Evolutionary conservation across 2,329 filamentous ascomycete genomes (phyloP).

Genomic region (Tolypocladium ophioglossoides): DNA sequence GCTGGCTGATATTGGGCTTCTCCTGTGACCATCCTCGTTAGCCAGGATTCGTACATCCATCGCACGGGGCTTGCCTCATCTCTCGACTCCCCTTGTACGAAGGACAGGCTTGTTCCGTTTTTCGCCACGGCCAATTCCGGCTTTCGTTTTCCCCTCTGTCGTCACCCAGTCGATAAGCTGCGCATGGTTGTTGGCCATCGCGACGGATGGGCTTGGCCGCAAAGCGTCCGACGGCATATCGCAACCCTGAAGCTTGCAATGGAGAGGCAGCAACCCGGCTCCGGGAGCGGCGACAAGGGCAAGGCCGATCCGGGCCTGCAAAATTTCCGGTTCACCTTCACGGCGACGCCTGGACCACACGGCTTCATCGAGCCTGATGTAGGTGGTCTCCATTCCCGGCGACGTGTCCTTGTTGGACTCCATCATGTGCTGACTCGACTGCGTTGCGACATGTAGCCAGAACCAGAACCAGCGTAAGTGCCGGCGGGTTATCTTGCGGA

Average conservation of each 20-base stretch:
- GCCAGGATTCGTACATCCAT: neutral
- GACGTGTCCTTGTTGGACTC: neutral
- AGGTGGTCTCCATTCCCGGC: constrained; percentile 5
- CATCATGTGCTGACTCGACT: constrained; percentile 8
- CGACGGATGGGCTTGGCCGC: neutral
- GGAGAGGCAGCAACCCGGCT: neutral
- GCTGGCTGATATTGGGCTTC: neutral
- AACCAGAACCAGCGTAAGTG: constrained; percentile 13
- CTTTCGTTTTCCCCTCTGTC: neutral
- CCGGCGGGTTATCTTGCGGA: neutral
- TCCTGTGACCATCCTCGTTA: neutral
- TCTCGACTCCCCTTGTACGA: neutral
- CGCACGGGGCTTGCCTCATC: neutral
- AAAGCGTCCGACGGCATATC: neutral
- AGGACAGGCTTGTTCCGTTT: neutral
- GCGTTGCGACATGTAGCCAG: constrained; percentile 6
- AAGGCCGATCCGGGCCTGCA: neutral
- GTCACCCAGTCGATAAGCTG: neutral
- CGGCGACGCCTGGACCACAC: constrained; percentile 13
- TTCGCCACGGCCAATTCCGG: neutral
- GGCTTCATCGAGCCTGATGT: constrained; percentile 24
- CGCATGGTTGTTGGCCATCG: too few relatives aligned
- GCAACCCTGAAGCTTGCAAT: neutral
- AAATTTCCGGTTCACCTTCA: constrained; percentile 24
- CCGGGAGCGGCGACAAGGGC: neutral